These are phyloP conservation scores for Coccomyxa subellipsoidea DNA, from an alignment of 163 green algal genomes.

Conservation along the genomic window DNA sequence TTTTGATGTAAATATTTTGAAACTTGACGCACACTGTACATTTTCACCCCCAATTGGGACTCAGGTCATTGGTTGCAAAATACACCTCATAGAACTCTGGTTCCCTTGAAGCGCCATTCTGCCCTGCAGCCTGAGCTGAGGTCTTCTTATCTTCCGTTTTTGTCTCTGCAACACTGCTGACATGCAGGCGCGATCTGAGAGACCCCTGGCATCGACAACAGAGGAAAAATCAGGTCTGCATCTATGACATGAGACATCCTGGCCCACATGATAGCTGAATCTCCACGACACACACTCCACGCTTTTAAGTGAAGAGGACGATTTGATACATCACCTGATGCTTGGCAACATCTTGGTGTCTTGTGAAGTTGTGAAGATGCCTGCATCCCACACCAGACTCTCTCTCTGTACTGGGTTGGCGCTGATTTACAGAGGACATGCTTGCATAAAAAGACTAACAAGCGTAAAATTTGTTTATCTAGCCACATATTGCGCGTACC, in stretches of 20 bases:
- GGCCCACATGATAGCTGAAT: background rate
- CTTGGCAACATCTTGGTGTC: background rate
- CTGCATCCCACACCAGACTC: background rate
- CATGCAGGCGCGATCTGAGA: background rate
- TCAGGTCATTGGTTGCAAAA: too few species aligned
- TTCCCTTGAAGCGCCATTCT: background rate
- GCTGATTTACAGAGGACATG: too few species aligned
- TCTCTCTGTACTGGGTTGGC: too few species aligned
- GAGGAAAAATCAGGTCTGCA: background rate
- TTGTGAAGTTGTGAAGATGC: background rate
- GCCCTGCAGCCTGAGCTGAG: background rate
- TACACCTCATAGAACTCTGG: conserved; percentile 7
- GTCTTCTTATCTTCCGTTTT: background rate
- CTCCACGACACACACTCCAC: background rate
- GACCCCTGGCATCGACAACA: background rate
- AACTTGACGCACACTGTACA: too few species aligned
- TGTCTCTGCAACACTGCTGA: background rate
- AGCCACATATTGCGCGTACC: background rate
- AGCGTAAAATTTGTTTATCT: too few species aligned
- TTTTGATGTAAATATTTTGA: too few species aligned
- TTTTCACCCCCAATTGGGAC: too few species aligned
- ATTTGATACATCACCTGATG: background rate
- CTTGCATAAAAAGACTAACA: too few species aligned
- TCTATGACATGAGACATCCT: background rate
- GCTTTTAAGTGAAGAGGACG: background rate